phyloP scores from a whole-genome alignment of 176 grass and related monocot genomes.

The Ananas comosus region DNA sequence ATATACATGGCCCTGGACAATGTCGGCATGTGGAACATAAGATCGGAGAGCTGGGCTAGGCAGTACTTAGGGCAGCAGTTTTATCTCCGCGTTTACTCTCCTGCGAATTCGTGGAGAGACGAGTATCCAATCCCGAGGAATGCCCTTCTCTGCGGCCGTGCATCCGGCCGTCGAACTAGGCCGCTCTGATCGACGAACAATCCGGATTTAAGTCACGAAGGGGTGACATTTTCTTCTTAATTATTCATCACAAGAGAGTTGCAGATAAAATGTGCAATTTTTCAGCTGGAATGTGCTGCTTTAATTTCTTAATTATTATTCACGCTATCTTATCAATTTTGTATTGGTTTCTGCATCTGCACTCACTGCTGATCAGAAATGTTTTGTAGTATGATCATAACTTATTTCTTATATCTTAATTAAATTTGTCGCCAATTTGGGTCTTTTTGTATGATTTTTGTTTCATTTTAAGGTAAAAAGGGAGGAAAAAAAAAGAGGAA shows the following conservation, averaged over 20 bases:
- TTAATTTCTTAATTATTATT: too few species aligned
- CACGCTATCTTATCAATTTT: too few species aligned
- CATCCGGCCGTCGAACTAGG: constrained; percentile 68
- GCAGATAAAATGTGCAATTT: neutral
- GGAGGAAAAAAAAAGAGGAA: too few species aligned
- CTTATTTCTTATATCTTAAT: too few species aligned
- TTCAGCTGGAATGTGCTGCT: too few species aligned
- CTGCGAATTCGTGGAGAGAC: constrained; percentile 78
- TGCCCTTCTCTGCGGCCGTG: constrained; percentile 76
- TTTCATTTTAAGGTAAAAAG: too few species aligned
- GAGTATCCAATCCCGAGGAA: constrained; percentile 94
- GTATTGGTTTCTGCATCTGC: too few species aligned
- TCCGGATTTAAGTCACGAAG: constrained; percentile 38
- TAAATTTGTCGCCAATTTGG: too few species aligned
- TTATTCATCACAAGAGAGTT: neutral
- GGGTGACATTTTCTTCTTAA: constrained; percentile 36
- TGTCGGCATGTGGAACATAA: constrained; percentile 93
- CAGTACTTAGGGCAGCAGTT: constrained; percentile 93
- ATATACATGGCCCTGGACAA: constrained; percentile 97
- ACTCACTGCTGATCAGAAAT: too few species aligned
- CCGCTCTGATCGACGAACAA: constrained; percentile 43
- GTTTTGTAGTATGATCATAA: too few species aligned
- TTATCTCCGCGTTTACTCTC: constrained; percentile 90
- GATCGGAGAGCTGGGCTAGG: constrained; percentile 83
- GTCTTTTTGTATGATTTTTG: too few species aligned